A percentile compares a stretch with the other conserved stretches of the same genome.
Evolutionary conservation across 1,139 yeast genomes (phyloP).

Genomic region (Eremothecium gossypii): DNA sequence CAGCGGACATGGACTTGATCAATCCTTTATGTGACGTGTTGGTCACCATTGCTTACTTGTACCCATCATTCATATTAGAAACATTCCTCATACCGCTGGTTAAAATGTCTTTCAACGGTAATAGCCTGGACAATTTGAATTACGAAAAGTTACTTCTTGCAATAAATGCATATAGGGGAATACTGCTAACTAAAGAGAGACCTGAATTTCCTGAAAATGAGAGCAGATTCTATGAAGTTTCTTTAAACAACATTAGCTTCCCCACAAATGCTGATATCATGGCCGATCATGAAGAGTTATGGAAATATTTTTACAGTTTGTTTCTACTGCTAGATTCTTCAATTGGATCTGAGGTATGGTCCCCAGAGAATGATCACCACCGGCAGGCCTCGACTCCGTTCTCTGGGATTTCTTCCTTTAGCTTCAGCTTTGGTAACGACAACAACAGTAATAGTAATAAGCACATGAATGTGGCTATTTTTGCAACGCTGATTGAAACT

Average conservation of each 20-base stretch:
- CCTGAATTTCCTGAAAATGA: slow-evolving; percentile 75
- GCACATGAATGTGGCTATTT: slow-evolving; percentile 41
- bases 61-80: slow-evolving; percentile 71
- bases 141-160: slow-evolving; percentile 68
- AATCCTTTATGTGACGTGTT: slow-evolving; percentile 62
- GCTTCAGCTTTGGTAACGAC: slow-evolving; percentile 41
- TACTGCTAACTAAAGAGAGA: slow-evolving; percentile 54
- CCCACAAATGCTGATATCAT: slow-evolving; percentile 33
- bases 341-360: slow-evolving; percentile 41
- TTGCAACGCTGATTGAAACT: slow-evolving; percentile 60
- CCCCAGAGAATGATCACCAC: slow-evolving; percentile 27
- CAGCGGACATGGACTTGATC: slow-evolving; percentile 51
- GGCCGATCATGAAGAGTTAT: slow-evolving; percentile 65
- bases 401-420: slow-evolving; percentile 33
- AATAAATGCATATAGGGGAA: slow-evolving; percentile 58
- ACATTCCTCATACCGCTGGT: slow-evolving; percentile 57
- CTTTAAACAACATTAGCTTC: slow-evolving; percentile 26
- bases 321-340: slow-evolving; percentile 51
- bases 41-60: slow-evolving; percentile 69
- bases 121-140: slow-evolving; percentile 47
- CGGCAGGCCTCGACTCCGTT: slow-evolving; percentile 30
- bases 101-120: slow-evolving; percentile 46
- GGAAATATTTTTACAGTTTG: slow-evolving; percentile 50
- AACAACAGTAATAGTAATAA: slow-evolving; percentile 18
- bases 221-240: slow-evolving; percentile 31